Evolutionary conservation across 2,329 filamentous ascomycete genomes (phyloP).

Genomic region (Cadophora malorum): DNA sequence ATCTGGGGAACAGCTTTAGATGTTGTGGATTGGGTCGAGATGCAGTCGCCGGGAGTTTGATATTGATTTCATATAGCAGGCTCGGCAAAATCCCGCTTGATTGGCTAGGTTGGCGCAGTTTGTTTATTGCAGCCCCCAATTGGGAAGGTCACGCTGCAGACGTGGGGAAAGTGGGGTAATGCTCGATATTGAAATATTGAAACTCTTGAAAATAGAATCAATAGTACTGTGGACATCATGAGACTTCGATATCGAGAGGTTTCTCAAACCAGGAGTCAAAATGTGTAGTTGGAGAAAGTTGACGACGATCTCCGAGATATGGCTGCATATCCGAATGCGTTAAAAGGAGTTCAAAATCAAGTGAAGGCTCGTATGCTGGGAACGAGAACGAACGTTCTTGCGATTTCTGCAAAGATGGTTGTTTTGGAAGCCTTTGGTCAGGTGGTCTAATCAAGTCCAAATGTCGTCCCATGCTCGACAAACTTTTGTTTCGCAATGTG

Average conservation of each 20-base stretch:
- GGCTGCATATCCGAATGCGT: neutral
- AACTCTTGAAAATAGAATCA: slow-evolving; percentile 7
- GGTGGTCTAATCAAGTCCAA: neutral
- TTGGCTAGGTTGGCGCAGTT: slow-evolving; percentile 11
- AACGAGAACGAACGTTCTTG: neutral
- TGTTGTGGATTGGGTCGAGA: neutral
- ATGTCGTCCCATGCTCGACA: slow-evolving; percentile 1
- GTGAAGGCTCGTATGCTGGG: neutral
- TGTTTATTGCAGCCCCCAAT: slow-evolving; percentile 3
- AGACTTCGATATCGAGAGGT: neutral
- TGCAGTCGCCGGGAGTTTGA: slow-evolving; percentile 1
- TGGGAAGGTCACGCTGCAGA: neutral
- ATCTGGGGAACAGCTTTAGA: slow-evolving; percentile 3
- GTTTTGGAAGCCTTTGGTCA: neutral
- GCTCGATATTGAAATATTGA: neutral
- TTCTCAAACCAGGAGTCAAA: neutral
- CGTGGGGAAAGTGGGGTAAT: slow-evolving; percentile 7
- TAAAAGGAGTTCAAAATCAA: neutral
- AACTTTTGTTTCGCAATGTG: neutral
- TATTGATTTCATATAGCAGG: slow-evolving; percentile 12
- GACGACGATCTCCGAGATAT: neutral
- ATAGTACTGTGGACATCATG: slow-evolving; percentile 4
- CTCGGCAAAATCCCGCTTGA: slow-evolving; percentile 7
- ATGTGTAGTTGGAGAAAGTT: neutral
- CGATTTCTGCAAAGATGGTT: neutral